Evolutionary conservation across 75 land plant species (phyloP).

Genomic region (Pinus tabuliformis): DNA sequence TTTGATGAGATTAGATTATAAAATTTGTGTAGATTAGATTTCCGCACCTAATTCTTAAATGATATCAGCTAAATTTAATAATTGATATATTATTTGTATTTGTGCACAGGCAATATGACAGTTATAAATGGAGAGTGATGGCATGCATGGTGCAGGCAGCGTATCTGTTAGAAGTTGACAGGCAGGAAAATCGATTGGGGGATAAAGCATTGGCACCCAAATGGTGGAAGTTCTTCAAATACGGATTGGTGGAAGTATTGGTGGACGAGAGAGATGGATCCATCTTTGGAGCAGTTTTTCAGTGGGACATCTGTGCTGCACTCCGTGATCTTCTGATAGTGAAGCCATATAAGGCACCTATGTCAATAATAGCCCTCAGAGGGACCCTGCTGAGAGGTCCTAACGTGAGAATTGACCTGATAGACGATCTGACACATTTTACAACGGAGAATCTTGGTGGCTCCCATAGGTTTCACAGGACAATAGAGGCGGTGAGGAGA

Average conservation of each 20-base stretch:
- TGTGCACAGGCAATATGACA: conserved; percentile 42
- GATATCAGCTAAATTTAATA: no score
- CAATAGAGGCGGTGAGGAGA: conserved; percentile 39
- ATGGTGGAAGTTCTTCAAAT: conserved; percentile 71
- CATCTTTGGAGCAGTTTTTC: conserved; percentile 60
- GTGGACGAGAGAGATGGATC: conserved; percentile 68
- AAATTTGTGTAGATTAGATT: no score
- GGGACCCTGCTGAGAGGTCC: conserved; percentile 55
- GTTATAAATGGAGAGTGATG: conserved; percentile 59
- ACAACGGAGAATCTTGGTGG: conserved; percentile 66
- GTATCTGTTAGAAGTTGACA: conserved; percentile 68
- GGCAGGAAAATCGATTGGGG: conserved; percentile 54
- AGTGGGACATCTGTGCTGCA: conserved; percentile 70
- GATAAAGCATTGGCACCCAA: conserved; percentile 67
- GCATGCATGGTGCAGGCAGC: conserved; percentile 79
- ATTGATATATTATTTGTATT: background rate
- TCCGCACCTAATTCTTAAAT: no score
- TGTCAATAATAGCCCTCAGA: conserved; percentile 56
- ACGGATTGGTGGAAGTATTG: conserved; percentile 45
- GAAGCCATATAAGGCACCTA: conserved; percentile 65
- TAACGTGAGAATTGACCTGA: conserved; percentile 52
- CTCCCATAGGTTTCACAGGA: conserved; percentile 38
- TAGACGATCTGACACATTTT: conserved; percentile 57
- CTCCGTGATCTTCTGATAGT: conserved; percentile 43
- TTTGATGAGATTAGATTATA: no score